Evolutionary conservation across 441 rosid species (phyloP).

Genomic region (Adansonia rubrostipa): DNA sequence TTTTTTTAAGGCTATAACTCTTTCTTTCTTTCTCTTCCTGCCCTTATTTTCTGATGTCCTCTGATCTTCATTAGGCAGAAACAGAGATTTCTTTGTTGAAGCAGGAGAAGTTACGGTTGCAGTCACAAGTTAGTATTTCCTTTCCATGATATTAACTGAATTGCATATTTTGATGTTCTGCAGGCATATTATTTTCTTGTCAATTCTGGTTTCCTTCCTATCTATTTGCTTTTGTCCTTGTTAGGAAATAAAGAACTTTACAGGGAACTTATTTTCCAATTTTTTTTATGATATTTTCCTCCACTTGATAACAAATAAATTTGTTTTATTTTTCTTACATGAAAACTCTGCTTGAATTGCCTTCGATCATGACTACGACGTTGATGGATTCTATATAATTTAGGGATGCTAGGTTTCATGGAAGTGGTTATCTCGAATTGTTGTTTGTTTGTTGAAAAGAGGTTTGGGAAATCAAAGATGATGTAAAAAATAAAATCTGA

Average conservation of each 20-base stretch:
- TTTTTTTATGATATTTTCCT: neutral
- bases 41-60: slow-evolving; percentile 27
- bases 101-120: slow-evolving; percentile 90
- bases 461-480: neutral
- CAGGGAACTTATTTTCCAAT: neutral
- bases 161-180: neutral
- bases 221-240: neutral
- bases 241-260: neutral
- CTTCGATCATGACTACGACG: neutral
- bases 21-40: neutral
- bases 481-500: neutral
- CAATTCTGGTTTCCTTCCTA: neutral
- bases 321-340: neutral
- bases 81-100: slow-evolving; percentile 90
- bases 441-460: neutral
- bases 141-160: slow-evolving; percentile 11
- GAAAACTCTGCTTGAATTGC: slow-evolving; percentile 9
- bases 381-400: neutral
- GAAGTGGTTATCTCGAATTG: neutral
- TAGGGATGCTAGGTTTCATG: neutral
- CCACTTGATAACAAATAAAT: neutral
- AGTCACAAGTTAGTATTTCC: slow-evolving; percentile 72
- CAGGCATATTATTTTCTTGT: neutral
- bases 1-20: neutral
- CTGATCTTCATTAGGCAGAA: slow-evolving; percentile 67